Evolutionary conservation across 2,329 filamentous ascomycete species (phyloP), one percentile per base, ranked within the genome.

Genomic region (Cryphonectria radicalis): DNA sequence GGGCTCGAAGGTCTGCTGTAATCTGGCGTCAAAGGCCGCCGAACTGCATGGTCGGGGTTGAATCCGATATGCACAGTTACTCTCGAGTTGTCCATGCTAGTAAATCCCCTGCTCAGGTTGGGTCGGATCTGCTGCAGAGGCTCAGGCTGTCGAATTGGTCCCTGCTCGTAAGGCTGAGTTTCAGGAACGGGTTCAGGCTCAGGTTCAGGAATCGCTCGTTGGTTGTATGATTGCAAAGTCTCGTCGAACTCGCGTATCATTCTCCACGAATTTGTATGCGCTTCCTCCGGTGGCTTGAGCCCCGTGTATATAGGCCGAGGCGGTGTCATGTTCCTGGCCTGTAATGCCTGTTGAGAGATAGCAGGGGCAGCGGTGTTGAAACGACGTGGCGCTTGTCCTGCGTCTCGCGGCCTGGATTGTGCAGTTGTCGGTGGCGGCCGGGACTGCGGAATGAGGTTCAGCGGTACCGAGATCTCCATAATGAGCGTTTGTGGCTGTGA

Each of bases 211-310:
- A n/a, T 50, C 37, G 3, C 40, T 13, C 10, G 63, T 17, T 55
- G 42, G 11, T n/a, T 14, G 63, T 66, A 55, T 57, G 28, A 37
- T 55, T 13, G 19, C 6, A 66, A 19, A 53, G 37, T 40, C 25
- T 66, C 46, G 46, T 66, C 28, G n/a, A 66, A 66, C 6, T 66
- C 46, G 32, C 63, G 46, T 25, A 46, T 50, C 43, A 66, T 37
- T 53, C 35, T 57, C 65, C 65, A 67, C 25, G 35, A 37, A 19
- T 42, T 59, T 22, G 37, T 59, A 62, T 62, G 32, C 35, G 59
- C 32, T 5, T 62, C 8, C 8, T 62, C 7, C 4, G 32, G 32
- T 35, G 59, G 32, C 35, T 4, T 40, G 4, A 19, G 32, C 2
- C 17, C 32, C 22, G 17, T 22, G 22, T 62, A 62, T 22, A 40